phyloP scores from a whole-genome alignment of 495 filamentous ascomycete genomes.

The Penicillium soppii region DNA sequence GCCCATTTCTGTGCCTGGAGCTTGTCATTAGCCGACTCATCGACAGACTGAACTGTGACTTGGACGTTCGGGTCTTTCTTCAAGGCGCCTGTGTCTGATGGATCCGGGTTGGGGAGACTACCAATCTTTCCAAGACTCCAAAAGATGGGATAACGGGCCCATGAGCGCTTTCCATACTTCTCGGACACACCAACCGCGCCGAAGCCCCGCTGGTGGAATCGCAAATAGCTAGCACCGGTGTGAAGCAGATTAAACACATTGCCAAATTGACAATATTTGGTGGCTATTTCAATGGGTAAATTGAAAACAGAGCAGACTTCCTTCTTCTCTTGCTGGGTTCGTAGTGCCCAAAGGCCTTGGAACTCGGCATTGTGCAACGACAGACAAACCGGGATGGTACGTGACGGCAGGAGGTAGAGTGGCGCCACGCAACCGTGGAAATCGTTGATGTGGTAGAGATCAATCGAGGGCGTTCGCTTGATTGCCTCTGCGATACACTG shows the following conservation, averaged over 20 bases:
- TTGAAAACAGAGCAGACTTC: slow-evolving; percentile 75
- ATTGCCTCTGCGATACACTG: slow-evolving; percentile 65
- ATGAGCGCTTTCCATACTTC: slow-evolving; percentile 73
- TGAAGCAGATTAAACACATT: slow-evolving; percentile 71
- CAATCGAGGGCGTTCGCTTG: slow-evolving; percentile 55
- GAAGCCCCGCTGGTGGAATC: slow-evolving; percentile 71
- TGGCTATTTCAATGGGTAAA: slow-evolving; percentile 44
- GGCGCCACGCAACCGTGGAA: slow-evolving; percentile 75
- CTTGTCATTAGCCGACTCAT: slow-evolving; percentile 42
- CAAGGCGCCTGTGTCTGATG: slow-evolving; percentile 59
- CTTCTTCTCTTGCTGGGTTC: slow-evolving; percentile 59
- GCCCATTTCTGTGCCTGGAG: slow-evolving; percentile 68
- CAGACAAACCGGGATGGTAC: slow-evolving; percentile 46
- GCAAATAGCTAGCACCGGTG: slow-evolving; percentile 68
- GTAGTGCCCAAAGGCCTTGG: slow-evolving; percentile 74
- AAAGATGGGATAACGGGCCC: slow-evolving; percentile 74
- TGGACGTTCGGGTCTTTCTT: slow-evolving; percentile 31
- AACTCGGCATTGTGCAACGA: slow-evolving; percentile 71
- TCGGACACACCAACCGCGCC: slow-evolving; percentile 73
- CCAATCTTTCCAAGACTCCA: slow-evolving; percentile 73
- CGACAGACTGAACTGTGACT: slow-evolving; percentile 45
- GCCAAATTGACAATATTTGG: slow-evolving; percentile 65
- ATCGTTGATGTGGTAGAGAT: slow-evolving; percentile 80
- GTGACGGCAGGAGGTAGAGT: slow-evolving; percentile 61
- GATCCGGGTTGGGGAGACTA: slow-evolving; percentile 73